Conservation (phyloP, 1,139 yeast species). For the Yamadazyma friedrichii region DNA sequence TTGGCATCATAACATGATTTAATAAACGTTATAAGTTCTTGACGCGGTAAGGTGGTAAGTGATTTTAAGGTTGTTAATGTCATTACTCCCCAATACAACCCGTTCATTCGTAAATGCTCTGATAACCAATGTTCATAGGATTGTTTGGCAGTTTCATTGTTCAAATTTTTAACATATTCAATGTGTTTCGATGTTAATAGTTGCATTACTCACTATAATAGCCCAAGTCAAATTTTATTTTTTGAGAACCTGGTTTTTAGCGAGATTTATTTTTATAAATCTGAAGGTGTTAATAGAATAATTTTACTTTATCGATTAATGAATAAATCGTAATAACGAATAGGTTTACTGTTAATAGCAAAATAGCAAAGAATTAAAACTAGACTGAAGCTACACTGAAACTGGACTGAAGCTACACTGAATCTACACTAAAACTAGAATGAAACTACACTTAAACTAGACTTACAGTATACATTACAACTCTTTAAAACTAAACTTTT, state of each 20-base stretch:
- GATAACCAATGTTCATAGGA: conserved; percentile 80
- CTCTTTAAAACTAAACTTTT: conserved; percentile 31
- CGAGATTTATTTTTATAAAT: too few relatives aligned
- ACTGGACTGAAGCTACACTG: too few relatives aligned
- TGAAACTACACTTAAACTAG: too few relatives aligned
- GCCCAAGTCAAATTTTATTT: too few relatives aligned
- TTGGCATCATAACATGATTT: conserved; percentile 59
- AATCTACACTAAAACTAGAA: too few relatives aligned
- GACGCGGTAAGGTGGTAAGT: conserved; percentile 50
- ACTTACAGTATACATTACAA: background rate
- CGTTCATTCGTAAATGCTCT: conserved; percentile 87
- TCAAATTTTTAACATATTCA: conserved; percentile 35
- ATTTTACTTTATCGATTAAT: too few relatives aligned
- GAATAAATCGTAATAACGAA: too few relatives aligned
- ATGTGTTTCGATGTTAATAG: conserved; percentile 26
- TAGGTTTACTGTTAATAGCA: background rate
- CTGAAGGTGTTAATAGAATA: too few relatives aligned
- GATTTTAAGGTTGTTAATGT: conserved; percentile 66
- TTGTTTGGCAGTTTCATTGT: conserved; percentile 29
- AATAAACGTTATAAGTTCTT: conserved; percentile 67
- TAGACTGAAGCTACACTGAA: too few relatives aligned
- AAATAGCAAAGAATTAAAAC: too few relatives aligned
- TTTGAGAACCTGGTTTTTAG: too few relatives aligned
- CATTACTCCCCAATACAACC: conserved; percentile 92
- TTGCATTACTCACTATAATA: background rate